Percentiles rank a stretch among this genome's conserved stretches.
These are phyloP conservation scores for Noccaea bulbosa DNA, from an alignment of 345 rosid species.

Conservation along the genomic window DNA sequence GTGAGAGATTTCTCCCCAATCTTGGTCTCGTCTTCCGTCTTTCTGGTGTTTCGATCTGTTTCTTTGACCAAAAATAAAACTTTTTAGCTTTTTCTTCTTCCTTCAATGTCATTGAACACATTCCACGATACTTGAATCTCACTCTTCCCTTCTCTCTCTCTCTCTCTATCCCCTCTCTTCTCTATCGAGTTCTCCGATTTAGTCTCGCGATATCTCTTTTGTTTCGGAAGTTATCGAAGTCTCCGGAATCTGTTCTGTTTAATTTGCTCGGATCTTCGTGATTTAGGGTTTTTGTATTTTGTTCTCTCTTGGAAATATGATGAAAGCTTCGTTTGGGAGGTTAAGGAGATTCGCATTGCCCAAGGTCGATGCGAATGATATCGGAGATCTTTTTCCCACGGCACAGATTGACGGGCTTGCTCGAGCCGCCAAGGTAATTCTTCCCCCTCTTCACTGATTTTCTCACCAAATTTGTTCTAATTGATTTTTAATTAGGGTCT, in stretches of 20 bases:
- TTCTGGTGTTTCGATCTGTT: conserved; percentile 38
- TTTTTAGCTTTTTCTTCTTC: conserved; percentile 22
- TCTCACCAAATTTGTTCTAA: neutral
- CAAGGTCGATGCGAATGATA: conserved; percentile 60
- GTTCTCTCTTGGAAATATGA: conserved; percentile 36
- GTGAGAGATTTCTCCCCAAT: conserved; percentile 26
- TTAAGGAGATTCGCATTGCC: conserved; percentile 75
- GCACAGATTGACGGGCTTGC: conserved; percentile 77
- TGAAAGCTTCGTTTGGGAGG: conserved; percentile 79
- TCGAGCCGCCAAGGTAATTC: conserved; percentile 72
- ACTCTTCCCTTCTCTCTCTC: conserved; percentile 2
- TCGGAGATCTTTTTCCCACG: conserved; percentile 54
- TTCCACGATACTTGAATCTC: conserved; percentile 36
- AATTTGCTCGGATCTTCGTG: neutral
- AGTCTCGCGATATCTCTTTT: neutral
- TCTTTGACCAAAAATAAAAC: conserved; percentile 30
- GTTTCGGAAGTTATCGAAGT: neutral
- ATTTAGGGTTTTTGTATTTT: conserved; percentile 29
- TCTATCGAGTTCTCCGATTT: neutral
- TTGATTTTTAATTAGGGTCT: neutral
- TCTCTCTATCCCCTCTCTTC: neutral
- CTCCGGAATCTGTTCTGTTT: neutral
- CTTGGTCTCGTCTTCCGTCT: conserved; percentile 38
- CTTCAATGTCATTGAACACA: conserved; percentile 37
- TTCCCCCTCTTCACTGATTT: neutral